Evolutionary conservation across 2,329 filamentous ascomycete genomes (phyloP), one percentile per base, ranked within the genome.

Genomic region (Epichloe sibirici): DNA sequence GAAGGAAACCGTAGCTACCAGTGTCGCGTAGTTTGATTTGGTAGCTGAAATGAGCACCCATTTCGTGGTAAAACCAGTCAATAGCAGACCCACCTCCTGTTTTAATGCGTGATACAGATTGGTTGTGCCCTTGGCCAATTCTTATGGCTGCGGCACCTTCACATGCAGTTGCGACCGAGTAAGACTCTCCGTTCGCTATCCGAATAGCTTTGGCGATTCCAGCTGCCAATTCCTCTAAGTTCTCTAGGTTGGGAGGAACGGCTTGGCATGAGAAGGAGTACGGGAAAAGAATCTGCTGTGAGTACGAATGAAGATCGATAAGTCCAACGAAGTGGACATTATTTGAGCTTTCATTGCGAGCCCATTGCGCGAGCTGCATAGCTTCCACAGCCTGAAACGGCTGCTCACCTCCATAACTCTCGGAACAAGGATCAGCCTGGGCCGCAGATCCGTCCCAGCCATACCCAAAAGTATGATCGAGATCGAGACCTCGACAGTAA

Each of bases 1-100:
- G 73, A 47, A 98, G 72, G 65, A 97, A 98, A 0, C 93, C 93
- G 65, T 97, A 97, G 65, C 83, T 93, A 9, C 93, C 93, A 0
- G 87, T 93, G 66, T 98, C 93, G 48, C 93, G 78, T 31, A 98
- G 74, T 71, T 97, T 97, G 69, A 93, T 85, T 73, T 97, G 93
- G 66, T 94, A 97, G 54, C 89, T 87, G 66, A 88, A 95, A 57
- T 81, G 83, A 17, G 91, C 87, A 46, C 77, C 74, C 56, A 97
- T 70, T 61, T 94, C 86, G 60, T 95, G 88, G 65, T 95, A 95
- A 69, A 98, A 95, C 82, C 88, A 97, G 68, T 97, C 93, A 43
- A 97, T 81, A 1, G 88, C 88, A 48, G 87, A 90, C 3, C 91
- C 91, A 40, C 91, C 90, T 3, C 84, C 82, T 0, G 79, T 79